A percentile compares a stretch with the other conserved stretches of the same genome.
phyloP scores from a whole-genome alignment of 495 filamentous ascomycete species.

The Cercophora scortea region DNA sequence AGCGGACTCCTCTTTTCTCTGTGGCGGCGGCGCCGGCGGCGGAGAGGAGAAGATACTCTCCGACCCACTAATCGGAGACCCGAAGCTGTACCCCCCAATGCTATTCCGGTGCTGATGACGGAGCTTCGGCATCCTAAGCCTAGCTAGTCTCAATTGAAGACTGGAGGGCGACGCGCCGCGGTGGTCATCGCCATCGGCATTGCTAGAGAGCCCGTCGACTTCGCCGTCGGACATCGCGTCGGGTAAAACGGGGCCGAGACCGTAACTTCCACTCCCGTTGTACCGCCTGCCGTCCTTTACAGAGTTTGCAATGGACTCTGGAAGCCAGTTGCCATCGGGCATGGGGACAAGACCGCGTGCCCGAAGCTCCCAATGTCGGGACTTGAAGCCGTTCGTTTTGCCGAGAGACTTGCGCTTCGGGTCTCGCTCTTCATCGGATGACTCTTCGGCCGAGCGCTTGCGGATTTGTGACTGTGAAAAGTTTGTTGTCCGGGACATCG shows the following conservation, averaged over 20 bases:
- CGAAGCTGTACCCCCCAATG: neutral
- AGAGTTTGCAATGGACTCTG: constrained; percentile 30
- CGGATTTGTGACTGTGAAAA: constrained; percentile 7
- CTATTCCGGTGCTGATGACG: neutral
- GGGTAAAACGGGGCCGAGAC: constrained; percentile 1
- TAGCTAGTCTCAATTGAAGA: neutral
- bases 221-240: neutral
- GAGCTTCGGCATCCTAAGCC: neutral
- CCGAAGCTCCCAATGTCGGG: constrained; percentile 34
- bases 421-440: constrained; percentile 6
- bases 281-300: constrained; percentile 19
- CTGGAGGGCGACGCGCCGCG: neutral
- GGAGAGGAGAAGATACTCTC: neutral
- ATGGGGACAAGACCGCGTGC: constrained; percentile 32
- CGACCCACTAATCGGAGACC: neutral
- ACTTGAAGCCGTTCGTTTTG: constrained; percentile 8
- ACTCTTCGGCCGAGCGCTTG: constrained; percentile 14
- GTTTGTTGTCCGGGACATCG: constrained; percentile 11
- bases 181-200: neutral
- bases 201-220: neutral
- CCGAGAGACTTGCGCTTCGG: constrained; percentile 8
- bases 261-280: constrained; percentile 16
- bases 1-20: neutral
- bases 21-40: neutral
- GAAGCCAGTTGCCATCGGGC: constrained; percentile 35